phyloP scores from a whole-genome alignment of 2,329 filamentous ascomycete genomes.

The Talaromyces sp. region DNA sequence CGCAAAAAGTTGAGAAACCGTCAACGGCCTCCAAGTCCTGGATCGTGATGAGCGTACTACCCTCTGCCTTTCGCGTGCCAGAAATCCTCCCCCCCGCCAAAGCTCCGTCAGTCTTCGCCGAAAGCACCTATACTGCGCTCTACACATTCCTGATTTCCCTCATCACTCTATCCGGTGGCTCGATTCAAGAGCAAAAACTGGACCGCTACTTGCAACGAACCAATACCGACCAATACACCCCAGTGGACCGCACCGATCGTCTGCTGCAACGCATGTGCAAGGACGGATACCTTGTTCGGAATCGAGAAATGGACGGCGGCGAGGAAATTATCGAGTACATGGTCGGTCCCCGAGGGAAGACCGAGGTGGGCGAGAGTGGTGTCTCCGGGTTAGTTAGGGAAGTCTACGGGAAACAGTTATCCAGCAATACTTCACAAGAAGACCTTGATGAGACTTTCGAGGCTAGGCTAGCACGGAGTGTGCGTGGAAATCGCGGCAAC shows the following conservation, averaged over 20 bases:
- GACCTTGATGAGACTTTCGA: conserved; percentile 6
- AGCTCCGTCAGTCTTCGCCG: conserved; percentile 60
- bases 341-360: conserved; percentile 77
- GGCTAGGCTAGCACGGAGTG: conserved; percentile 10
- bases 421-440: neutral
- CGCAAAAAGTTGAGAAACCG: conserved; percentile 40
- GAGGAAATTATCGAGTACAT: conserved; percentile 77
- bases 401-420: conserved; percentile 44
- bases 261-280: conserved; percentile 69
- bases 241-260: conserved; percentile 69
- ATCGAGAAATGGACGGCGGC: conserved; percentile 64
- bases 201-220: conserved; percentile 68
- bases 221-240: conserved; percentile 71
- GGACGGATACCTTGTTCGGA: conserved; percentile 77
- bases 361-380: conserved; percentile 75
- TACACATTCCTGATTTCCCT: conserved; percentile 76
- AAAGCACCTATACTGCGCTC: conserved; percentile 75
- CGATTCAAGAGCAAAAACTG: conserved; percentile 74
- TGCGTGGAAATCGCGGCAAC: neutral
- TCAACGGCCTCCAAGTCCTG: conserved; percentile 60
- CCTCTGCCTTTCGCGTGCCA: conserved; percentile 61
- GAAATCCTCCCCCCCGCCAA: conserved; percentile 65
- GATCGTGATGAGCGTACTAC: conserved; percentile 71
- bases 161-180: conserved; percentile 67
- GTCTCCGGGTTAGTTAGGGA: conserved; percentile 64